Base-by-base conservation (phyloP, 371 early-diverging fungal genomes). In the Rhizopus stolonifer region DNA sequence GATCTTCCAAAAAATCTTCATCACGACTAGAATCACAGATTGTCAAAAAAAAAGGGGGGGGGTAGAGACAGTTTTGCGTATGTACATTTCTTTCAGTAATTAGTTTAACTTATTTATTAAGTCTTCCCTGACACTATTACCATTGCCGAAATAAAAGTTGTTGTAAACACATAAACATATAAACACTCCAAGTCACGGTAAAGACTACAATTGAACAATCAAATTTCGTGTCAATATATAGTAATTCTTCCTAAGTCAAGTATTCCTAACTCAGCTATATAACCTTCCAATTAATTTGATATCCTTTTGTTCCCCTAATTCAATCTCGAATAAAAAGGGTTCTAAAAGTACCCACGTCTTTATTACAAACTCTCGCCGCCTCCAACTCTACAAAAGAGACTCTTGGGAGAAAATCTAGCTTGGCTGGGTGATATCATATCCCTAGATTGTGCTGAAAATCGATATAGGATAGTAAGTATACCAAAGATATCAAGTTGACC, bases 101-200 rank as follows among this genome's bases (percentile, higher is more conserved):
- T 13, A 15, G 39, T 39, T 39, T 39, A 39, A 39, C 39, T 18
- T 15, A 4, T 39, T 39, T 39, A 14, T 39, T 8, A 39, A n/a
- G 39, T 39, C 18, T 39, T 39, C 39, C 18, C 39, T 39, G 39
- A 39, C 39, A 39, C 39, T 18, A 39, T 39, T 39, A 39, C 39
- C 39, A 39, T 39, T 39, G 39, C 39, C 18, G 39, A n/a, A 15
- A 5, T 39, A 39, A n/a, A n/a, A n/a, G n/a, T n/a, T n/a, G n/a
- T n/a, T n/a, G n/a, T n/a, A n/a, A n/a, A n/a, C n/a, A n/a, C n/a
- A n/a, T n/a, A n/a, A n/a, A n/a, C n/a, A n/a, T n/a, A n/a, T n/a
- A n/a, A n/a, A n/a, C n/a, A n/a, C n/a, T n/a, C n/a, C n/a, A n/a
- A n/a, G n/a, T n/a, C n/a, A n/a, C n/a, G n/a, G n/a, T n/a, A n/a